phyloP scores from a whole-genome alignment of 768 basidiomycete genomes.

The Russula brevipes region DNA sequence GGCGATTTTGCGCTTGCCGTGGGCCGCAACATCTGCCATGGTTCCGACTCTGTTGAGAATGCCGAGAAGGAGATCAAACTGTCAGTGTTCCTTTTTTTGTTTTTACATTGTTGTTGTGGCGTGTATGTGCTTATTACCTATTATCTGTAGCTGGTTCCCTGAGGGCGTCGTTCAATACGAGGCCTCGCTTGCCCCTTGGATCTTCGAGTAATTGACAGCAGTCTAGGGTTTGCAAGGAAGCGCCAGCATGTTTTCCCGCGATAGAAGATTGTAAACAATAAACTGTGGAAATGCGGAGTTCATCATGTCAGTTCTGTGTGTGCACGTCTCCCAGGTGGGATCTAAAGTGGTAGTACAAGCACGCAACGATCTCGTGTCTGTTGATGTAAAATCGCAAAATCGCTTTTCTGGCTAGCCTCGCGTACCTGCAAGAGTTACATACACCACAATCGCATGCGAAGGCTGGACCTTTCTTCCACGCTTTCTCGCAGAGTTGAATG shows the following conservation, averaged over 20 bases:
- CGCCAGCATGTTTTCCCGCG: not conserved
- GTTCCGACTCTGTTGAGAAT: slow-evolving; percentile 82
- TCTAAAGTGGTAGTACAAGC: not conserved
- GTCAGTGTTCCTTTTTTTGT: slow-evolving; percentile 41
- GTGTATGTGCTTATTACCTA: slow-evolving; percentile 16
- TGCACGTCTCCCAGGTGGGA: not conserved
- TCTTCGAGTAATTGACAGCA: slow-evolving; percentile 61
- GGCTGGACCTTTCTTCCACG: not conserved
- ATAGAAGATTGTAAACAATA: slow-evolving; percentile 9
- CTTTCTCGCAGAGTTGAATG: not conserved
- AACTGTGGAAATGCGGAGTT: not conserved
- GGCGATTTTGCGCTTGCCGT: slow-evolving; percentile 93
- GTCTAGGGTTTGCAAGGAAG: not conserved
- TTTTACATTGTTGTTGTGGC: not conserved
- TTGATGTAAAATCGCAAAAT: not conserved
- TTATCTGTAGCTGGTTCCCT: slow-evolving; percentile 75
- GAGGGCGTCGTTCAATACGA: slow-evolving; percentile 74
- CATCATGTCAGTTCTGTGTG: not conserved
- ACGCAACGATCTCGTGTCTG: not conserved
- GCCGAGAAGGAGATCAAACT: slow-evolving; percentile 94
- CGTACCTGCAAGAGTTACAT: not conserved
- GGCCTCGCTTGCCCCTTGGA: slow-evolving; percentile 59
- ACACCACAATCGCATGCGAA: not conserved
- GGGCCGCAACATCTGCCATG: slow-evolving; percentile 92
- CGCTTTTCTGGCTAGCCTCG: too few species aligned